Evolutionary conservation across 805 yeast genomes (phyloP), one percentile per base, ranked within the genome.

Genomic region (Pichia deserticola): DNA sequence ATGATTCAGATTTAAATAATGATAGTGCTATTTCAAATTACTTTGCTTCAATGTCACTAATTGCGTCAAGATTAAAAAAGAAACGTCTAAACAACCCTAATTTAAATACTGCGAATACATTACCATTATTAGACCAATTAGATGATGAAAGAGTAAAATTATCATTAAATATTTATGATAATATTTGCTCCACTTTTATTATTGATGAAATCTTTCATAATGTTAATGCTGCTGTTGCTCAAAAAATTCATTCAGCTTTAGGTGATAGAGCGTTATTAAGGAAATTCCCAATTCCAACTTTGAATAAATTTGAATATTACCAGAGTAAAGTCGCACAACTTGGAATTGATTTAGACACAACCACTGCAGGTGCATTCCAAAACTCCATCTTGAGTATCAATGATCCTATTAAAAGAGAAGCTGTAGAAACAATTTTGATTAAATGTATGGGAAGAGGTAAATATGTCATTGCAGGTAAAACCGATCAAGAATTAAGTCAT

Each of bases 361-460:
- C 86, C 1, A 77, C 82, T 11, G 75, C 95, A 0, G 81, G 86
- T 1, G 72, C 86, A 1, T 73, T 92, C 53, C 84, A 87, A 51
- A 77, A 76, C 53, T 85, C 95, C 1, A 75, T 93, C 40, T 73
- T 87, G 44, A 64, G 68, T 11, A 79, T 88, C 56, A 72, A 78
- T 40, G 84, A 88, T 61, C 72, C 77, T 3, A 74, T 75, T 15
- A 76, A 76, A 48, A 78, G 96, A 57, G 76, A 76, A 51, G 86
- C 92, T 45, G 77, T 89, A 36, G 96, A 90, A 63, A 80, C 93
- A 0, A 71, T 89, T 51, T 70, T 93, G 52, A 80, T 73, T 68
- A 93, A 93, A 70, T 81, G 92, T 45, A 76, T 93, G 81, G 75
- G 84, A 10, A 77, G 95, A 59, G 95, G 96, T 36, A 87, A 85